Percentiles rank a stretch among this genome's conserved stretches.
Conservation (phyloP, 2,329 filamentous ascomycete genomes). For the Aspergillus japonicus region DNA sequence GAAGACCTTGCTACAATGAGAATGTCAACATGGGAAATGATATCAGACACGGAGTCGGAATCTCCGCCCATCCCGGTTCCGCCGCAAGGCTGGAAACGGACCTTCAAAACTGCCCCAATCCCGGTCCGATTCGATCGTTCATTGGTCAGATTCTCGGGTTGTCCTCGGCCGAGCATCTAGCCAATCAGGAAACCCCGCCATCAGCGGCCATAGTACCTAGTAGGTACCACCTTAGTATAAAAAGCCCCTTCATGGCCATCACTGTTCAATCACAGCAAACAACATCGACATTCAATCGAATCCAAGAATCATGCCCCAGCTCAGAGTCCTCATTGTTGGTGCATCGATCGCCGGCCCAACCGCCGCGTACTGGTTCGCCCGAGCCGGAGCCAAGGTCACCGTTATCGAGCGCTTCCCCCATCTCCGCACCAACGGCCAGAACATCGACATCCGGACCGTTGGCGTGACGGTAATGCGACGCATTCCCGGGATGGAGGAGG, state of each 20-base stretch:
- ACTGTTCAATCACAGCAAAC: not conserved
- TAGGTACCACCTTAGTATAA: too few relatives aligned
- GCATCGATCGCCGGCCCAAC: constrained; percentile 1
- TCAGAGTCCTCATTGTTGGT: not conserved
- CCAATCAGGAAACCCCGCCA: not conserved
- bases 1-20: too few relatives aligned
- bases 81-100: not conserved
- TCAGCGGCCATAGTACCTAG: too few relatives aligned
- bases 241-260: not conserved
- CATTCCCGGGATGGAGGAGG: constrained; percentile 1
- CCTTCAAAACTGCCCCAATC: not conserved
- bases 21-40: too few relatives aligned
- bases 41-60: not conserved
- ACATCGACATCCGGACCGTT: not conserved
- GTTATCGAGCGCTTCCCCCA: constrained; percentile 2
- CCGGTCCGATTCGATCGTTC: not conserved
- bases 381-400: constrained; percentile 1
- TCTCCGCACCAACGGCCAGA: not conserved
- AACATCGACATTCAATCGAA: not conserved
- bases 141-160: not conserved
- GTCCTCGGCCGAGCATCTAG: not conserved
- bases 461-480: not conserved
- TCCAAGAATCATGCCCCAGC: not conserved
- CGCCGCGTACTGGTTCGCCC: constrained; percentile 2
- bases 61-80: not conserved